Percentiles rank a stretch among this genome's conserved stretches.
Evolutionary conservation across 805 yeast species (phyloP).

Genomic region (Schwanniomyces vanrijiae): DNA sequence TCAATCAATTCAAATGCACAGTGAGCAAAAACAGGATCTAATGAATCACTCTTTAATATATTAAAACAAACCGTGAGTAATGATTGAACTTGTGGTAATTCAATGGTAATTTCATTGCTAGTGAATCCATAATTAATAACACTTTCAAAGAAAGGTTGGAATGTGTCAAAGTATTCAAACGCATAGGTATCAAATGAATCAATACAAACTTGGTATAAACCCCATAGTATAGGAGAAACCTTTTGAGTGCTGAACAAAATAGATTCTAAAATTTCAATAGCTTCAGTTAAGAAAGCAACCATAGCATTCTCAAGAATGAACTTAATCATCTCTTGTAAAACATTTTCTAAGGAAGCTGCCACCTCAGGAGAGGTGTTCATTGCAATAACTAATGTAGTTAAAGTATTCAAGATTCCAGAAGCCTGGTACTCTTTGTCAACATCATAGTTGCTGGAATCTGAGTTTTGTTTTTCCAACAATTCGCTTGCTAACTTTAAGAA

Average conservation of each 20-base stretch:
- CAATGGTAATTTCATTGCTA: constrained; percentile 33
- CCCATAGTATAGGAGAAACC: constrained; percentile 56
- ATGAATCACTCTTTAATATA: constrained; percentile 28
- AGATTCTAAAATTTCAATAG: constrained; percentile 51
- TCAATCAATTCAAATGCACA: constrained; percentile 39
- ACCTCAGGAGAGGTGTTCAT: constrained; percentile 43
- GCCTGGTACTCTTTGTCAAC: constrained; percentile 46
- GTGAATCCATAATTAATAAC: constrained; percentile 52
- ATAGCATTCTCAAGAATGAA: constrained; percentile 40
- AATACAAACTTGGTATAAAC: constrained; percentile 45
- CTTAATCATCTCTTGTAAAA: constrained; percentile 32
- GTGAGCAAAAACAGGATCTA: constrained; percentile 43
- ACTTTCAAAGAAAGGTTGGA: constrained; percentile 56
- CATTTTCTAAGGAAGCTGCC: constrained; percentile 31
- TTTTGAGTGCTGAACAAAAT: constrained; percentile 51
- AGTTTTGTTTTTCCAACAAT: constrained; percentile 24
- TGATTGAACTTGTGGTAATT: constrained; percentile 37
- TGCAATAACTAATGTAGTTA: constrained; percentile 42
- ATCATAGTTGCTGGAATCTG: constrained; percentile 16
- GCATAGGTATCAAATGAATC: constrained; percentile 61
- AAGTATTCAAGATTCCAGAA: constrained; percentile 40
- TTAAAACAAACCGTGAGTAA: constrained; percentile 37
- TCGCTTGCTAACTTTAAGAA: constrained; percentile 72
- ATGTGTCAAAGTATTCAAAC: constrained; percentile 55
- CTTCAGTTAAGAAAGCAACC: constrained; percentile 37